A percentile compares a stretch with the other conserved stretches of the same genome.
Evolutionary conservation across 495 filamentous ascomycete genomes (phyloP).

Genomic region (Penicillium simplicissimum): DNA sequence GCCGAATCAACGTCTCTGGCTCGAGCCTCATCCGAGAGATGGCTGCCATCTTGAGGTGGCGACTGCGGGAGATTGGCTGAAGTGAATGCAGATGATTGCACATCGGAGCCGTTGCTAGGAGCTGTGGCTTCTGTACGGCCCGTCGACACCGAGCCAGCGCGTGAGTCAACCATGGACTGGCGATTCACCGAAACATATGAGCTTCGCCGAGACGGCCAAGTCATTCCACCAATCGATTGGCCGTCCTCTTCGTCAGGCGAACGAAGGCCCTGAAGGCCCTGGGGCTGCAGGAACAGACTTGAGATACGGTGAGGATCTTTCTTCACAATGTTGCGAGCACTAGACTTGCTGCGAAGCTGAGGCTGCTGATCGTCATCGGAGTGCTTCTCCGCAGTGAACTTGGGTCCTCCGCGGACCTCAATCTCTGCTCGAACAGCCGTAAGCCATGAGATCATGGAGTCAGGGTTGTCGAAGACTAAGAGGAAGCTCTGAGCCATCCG

Average conservation of each 20-base stretch:
- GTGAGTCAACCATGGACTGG: conserved; percentile 35
- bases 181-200: conserved; percentile 35
- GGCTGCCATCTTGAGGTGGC: conserved; percentile 14
- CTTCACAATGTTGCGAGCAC: conserved; percentile 39
- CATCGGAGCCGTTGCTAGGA: conserved; percentile 17
- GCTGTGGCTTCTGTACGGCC: conserved; percentile 30
- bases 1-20: conserved; percentile 14
- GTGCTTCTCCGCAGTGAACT: conserved; percentile 56
- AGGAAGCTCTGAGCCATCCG: conserved; percentile 68
- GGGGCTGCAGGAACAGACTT: conserved; percentile 59
- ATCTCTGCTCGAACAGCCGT: conserved; percentile 65
- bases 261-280: conserved; percentile 28
- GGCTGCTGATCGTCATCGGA: conserved; percentile 34
- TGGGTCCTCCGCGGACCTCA: conserved; percentile 67
- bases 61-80: conserved; percentile 20
- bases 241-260: conserved; percentile 30
- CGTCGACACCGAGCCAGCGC: conserved; percentile 36
- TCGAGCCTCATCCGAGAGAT: conserved; percentile 19
- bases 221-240: conserved; percentile 24
- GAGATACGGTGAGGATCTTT: conserved; percentile 63
- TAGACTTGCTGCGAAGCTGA: conserved; percentile 45
- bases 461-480: conserved; percentile 76
- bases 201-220: conserved; percentile 33
- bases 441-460: conserved; percentile 84
- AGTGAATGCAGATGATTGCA: conserved; percentile 20